These are phyloP conservation scores for Arabidopsis lyrata DNA, from an alignment of 441 rosid species.

Conservation along the genomic window DNA sequence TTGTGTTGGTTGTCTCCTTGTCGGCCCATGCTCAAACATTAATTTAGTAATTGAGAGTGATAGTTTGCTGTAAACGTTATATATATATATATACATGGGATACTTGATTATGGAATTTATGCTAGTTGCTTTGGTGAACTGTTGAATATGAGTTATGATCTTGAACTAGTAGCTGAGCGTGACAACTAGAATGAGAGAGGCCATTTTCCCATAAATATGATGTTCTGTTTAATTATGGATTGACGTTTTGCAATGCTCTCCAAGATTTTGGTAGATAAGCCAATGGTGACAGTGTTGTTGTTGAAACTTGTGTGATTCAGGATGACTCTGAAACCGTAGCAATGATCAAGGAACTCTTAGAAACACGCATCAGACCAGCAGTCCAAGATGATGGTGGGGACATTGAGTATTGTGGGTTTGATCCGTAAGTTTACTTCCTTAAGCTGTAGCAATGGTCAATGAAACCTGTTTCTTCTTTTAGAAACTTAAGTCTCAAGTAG, in stretches of 20 bases:
- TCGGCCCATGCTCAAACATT: no score
- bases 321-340: conserved; percentile 97
- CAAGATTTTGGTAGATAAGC: background rate
- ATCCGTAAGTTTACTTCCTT: conserved; percentile 59
- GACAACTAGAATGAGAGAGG: background rate
- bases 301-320: conserved; percentile 44
- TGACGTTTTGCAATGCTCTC: background rate
- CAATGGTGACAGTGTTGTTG: background rate
- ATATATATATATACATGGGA: background rate
- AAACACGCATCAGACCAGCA: conserved; percentile 95
- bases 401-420: conserved; percentile 88
- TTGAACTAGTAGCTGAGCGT: background rate
- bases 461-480: background rate
- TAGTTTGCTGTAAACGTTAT: background rate
- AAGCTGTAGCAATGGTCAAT: background rate
- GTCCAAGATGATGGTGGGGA: conserved; percentile 99
- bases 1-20: no score
- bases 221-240: background rate
- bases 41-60: background rate
- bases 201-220: background rate
- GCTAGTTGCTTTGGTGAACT: background rate
- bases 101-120: conserved; percentile 3
- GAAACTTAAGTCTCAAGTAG: background rate
- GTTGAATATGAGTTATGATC: conserved; percentile 6
- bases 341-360: conserved; percentile 95